phyloP scores from a whole-genome alignment of 106 monocot genomes.

The Allium sativum region DNA sequence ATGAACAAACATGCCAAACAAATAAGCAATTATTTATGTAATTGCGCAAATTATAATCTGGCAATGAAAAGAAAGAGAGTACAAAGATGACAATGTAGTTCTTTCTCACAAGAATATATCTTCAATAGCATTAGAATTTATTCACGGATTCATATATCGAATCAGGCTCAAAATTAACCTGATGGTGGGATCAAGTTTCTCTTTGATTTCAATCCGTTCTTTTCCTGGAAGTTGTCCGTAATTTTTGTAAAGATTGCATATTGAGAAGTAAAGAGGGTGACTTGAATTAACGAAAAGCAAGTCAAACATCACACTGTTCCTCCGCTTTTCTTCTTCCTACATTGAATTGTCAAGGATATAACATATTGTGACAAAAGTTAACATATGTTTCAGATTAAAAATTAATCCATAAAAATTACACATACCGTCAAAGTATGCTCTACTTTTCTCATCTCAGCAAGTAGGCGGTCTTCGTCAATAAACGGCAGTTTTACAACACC shows the following conservation, averaged over 20 bases:
- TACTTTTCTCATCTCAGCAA: slow-evolving; percentile 73
- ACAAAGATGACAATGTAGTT: no score
- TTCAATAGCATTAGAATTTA: no score
- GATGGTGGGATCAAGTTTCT: slow-evolving; percentile 77
- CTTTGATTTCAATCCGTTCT: slow-evolving; percentile 47
- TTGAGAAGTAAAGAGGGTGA: slow-evolving; percentile 76
- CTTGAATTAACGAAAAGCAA: slow-evolving; percentile 87
- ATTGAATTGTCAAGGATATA: background rate
- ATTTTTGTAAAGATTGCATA: slow-evolving; percentile 73
- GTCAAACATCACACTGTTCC: slow-evolving; percentile 81
- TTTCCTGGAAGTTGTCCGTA: slow-evolving; percentile 48
- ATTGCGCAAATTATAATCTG: no score
- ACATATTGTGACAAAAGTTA: no score
- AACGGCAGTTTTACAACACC: slow-evolving; percentile 92
- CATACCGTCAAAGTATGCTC: slow-evolving; percentile 91
- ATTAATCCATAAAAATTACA: background rate
- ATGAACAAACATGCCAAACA: no score
- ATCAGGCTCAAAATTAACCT: slow-evolving; percentile 22
- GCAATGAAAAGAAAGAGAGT: no score
- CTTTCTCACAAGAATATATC: no score
- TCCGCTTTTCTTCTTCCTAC: slow-evolving; percentile 76
- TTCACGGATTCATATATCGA: no score
- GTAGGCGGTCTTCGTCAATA: slow-evolving; percentile 82
- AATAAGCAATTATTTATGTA: no score
- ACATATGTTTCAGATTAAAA: no score